These are phyloP conservation scores for Colletotrichum chrysophilum DNA, from an alignment of 2,329 filamentous ascomycete genomes.

Conservation along the genomic window DNA sequence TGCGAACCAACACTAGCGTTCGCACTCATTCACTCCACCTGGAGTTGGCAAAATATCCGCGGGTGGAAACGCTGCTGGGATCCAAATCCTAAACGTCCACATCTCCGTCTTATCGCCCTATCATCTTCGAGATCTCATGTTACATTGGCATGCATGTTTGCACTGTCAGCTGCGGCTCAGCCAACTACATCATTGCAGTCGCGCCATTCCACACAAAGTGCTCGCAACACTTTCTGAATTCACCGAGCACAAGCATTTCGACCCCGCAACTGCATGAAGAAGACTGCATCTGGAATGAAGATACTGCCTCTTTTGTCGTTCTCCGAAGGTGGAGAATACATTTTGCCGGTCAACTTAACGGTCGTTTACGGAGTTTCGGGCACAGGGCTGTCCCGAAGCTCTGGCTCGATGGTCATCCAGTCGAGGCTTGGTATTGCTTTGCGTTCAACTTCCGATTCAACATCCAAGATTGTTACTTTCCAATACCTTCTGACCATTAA, in stretches of 20 bases:
- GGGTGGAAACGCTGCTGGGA: neutral
- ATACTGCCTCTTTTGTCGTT: neutral
- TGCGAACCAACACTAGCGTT: neutral
- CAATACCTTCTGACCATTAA: too few species aligned
- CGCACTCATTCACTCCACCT: neutral
- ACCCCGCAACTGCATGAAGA: neutral
- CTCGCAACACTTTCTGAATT: neutral
- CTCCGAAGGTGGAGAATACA: neutral
- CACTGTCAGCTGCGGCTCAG: neutral
- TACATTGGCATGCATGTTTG: neutral
- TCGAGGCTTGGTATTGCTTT: too few species aligned
- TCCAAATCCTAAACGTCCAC: neutral
- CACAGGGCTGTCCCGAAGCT: neutral
- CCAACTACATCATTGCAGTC: neutral
- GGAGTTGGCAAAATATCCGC: neutral
- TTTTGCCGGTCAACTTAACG: neutral
- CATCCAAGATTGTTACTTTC: too few species aligned
- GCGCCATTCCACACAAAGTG: neutral
- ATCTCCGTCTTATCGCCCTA: neutral
- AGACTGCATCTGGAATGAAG: neutral
- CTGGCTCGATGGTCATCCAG: too few species aligned
- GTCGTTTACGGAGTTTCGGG: neutral
- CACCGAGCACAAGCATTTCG: neutral
- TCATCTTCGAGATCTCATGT: neutral
- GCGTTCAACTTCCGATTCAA: too few species aligned